Evolutionary conservation across 2,329 filamentous ascomycete species (phyloP), one percentile per base, ranked within the genome.

Genomic region (Aspergillus pseudonomiae): DNA sequence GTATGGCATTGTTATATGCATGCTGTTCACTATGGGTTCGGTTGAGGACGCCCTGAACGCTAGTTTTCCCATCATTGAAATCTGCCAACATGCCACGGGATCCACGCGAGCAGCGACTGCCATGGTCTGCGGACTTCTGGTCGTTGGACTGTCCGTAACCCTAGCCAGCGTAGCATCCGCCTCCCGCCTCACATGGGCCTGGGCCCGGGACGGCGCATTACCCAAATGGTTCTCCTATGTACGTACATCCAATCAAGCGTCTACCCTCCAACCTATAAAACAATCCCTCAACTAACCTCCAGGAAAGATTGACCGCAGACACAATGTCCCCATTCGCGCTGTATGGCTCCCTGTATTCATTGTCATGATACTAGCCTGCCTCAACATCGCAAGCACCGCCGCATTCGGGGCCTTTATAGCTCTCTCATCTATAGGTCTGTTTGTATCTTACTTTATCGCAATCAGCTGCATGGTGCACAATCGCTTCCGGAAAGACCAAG

Each of bases 111-210:
- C 77, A 2, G 77, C 81, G 0, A 83, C 77, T 2, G 74, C 76
- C 14, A 75, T 84, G 70, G 55, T 59, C 4, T 62, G 55, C 4
- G 55, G 46, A 1, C 70, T 80, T 7, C 71, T 74, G 0, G 71
- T 79, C 0, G 68, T 83, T 16, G 71, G 78, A 0, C 65, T 81
- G 0, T 68, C 82, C 41, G 72, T 77, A 19, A 75, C 79, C 57
- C 73, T 80, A 45, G 76, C 78, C 0, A 77, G 77, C 41, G 78
- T 82, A 57, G 81, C 83, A 0, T 83, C 82, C 0, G 80, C 80
- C 0, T 82, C 81, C 0, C 79, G 83, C 3, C 69, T 84, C 1
- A 80, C 81, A 0, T 85, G 83, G 83, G 80, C 80, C 0, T 85
- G 83, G 74, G 79, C 82, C 14, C 71, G 79, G 5, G 83, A 85